Conservation (phyloP, 139 green algal species). For the Tetraselmis striata region DNA sequence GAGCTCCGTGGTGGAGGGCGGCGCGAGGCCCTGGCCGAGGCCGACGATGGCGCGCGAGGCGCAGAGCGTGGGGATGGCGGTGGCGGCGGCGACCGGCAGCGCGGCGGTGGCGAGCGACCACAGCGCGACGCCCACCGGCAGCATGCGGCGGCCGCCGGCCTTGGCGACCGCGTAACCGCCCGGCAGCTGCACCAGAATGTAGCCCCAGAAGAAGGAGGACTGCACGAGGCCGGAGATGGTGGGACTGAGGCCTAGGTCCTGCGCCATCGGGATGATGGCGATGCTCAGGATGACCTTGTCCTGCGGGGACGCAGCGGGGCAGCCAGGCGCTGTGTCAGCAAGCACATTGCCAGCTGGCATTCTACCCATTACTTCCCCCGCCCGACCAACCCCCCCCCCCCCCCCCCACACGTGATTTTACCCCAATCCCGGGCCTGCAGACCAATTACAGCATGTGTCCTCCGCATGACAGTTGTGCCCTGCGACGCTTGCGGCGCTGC, state of each 20-base stretch:
- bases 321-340: not conserved
- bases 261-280: constrained; percentile 94
- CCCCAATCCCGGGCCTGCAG: too few species aligned
- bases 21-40: constrained; percentile 87
- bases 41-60: constrained; percentile 71
- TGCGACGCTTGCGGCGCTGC: too few species aligned
- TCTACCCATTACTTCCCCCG: too few species aligned
- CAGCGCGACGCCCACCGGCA: constrained; percentile 73
- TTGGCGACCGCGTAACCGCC: constrained; percentile 70
- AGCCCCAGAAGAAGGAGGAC: constrained; percentile 85
- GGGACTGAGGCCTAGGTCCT: constrained; percentile 84
- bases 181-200: constrained; percentile 78
- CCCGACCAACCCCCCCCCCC: too few species aligned
- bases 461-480: too few species aligned
- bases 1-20: constrained; percentile 83
- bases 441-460: too few species aligned
- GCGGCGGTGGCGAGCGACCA: constrained; percentile 72
- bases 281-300: constrained; percentile 94
- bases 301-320: constrained; percentile 6
- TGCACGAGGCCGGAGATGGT: constrained; percentile 83
- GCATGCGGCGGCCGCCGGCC: constrained; percentile 61
- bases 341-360: too few species aligned
- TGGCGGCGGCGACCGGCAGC: constrained; percentile 59
- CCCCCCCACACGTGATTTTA: too few species aligned
- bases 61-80: constrained; percentile 39